Evolutionary conservation across 805 yeast species (phyloP).

Genomic region (Candida quercuum): DNA sequence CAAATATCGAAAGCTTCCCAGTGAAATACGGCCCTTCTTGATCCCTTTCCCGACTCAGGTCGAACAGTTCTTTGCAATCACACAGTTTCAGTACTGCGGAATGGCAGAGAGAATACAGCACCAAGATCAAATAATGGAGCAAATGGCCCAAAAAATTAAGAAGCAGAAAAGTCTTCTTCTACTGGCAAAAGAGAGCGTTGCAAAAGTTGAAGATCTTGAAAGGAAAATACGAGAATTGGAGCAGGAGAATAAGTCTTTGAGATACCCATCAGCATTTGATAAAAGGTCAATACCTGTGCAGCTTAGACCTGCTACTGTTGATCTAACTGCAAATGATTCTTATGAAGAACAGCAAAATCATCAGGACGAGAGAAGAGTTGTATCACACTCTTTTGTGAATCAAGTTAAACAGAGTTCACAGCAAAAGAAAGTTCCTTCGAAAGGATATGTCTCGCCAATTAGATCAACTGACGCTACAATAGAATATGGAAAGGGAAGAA

Average conservation of each 20-base stretch:
- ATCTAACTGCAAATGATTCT: slow-evolving; percentile 17
- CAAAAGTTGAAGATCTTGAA: slow-evolving; percentile 13
- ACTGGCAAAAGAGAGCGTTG: slow-evolving; percentile 19
- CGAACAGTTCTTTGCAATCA: slow-evolving; percentile 19
- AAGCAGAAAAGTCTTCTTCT: slow-evolving; percentile 19
- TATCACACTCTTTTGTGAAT: slow-evolving; percentile 15
- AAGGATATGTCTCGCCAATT: background rate
- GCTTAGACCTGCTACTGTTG: slow-evolving; percentile 13
- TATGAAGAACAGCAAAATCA: slow-evolving; percentile 7
- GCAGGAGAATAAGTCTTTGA: slow-evolving; percentile 7
- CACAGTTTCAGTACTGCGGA: slow-evolving; percentile 20
- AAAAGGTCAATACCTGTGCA: too few relatives aligned
- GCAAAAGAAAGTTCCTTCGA: slow-evolving; percentile 6
- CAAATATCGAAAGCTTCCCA: slow-evolving; percentile 9
- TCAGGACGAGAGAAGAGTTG: slow-evolving; percentile 1
- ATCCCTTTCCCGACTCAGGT: slow-evolving; percentile 20
- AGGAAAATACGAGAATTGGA: slow-evolving; percentile 8
- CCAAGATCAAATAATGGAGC: slow-evolving; percentile 11
- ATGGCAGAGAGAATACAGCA: slow-evolving; percentile 16
- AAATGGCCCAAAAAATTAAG: slow-evolving; percentile 12
- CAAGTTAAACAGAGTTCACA: slow-evolving; percentile 16
- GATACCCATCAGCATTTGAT: background rate
- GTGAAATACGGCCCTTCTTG: slow-evolving; percentile 18
- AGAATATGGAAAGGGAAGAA: slow-evolving; percentile 13
- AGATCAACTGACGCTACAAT: background rate